A percentile compares a stretch with the other conserved stretches of the same genome.
These are phyloP conservation scores for Puccinia horiana DNA, from an alignment of 1,284 basidiomycete species.

Conservation along the genomic window DNA sequence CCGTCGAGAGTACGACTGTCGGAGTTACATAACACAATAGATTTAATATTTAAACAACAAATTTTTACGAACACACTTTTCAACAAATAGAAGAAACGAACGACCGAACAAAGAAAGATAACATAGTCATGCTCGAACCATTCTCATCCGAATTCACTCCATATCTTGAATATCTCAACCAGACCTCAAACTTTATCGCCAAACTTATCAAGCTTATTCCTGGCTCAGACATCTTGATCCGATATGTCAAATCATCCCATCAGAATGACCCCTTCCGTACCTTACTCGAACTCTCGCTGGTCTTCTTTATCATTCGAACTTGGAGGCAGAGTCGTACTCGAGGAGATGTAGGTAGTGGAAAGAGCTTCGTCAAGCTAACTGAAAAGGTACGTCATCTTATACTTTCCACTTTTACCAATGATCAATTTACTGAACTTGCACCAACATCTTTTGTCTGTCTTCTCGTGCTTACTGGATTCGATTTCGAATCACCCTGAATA, in stretches of 20 bases:
- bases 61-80: not conserved
- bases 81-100: not conserved
- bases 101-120: not conserved
- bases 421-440: not conserved
- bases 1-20: not conserved
- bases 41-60: not conserved
- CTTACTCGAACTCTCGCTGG: conserved; percentile 81
- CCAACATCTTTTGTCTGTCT: not conserved
- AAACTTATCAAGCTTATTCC: conserved; percentile 65
- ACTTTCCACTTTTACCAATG: not conserved
- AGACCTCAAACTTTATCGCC: conserved; percentile 65
- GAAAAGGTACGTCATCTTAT: conserved; percentile 69
- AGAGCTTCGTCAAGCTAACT: conserved; percentile 79
- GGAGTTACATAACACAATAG: not conserved
- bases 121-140: conserved; percentile 24
- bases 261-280: conserved; percentile 81
- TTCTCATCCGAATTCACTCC: conserved; percentile 35
- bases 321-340: conserved; percentile 84
- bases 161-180: conserved; percentile 43
- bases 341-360: conserved; percentile 72
- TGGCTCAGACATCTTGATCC: conserved; percentile 82
- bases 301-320: conserved; percentile 85
- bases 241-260: conserved; percentile 79
- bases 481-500: conserved; percentile 57
- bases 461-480: not conserved